These are phyloP conservation scores for Debaryomycetaceae sp. DNA, from an alignment of 1,139 yeast genomes.

Conservation along the genomic window DNA sequence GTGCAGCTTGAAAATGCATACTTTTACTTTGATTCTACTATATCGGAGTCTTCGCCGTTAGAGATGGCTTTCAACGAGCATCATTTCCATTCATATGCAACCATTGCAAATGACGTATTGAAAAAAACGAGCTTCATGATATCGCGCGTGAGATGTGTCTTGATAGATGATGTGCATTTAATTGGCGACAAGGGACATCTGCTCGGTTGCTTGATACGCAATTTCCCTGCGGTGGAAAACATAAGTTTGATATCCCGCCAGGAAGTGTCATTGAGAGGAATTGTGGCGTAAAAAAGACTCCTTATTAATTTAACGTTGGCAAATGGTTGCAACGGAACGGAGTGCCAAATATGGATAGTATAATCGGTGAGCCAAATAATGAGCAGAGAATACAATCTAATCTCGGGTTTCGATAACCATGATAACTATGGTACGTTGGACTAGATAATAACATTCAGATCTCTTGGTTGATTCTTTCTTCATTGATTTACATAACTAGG, in stretches of 20 bases:
- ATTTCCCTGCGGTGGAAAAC: slow-evolving; percentile 33
- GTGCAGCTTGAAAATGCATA: slow-evolving; percentile 24
- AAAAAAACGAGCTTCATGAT: slow-evolving; percentile 34
- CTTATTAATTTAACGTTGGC: neutral
- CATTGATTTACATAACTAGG: neutral
- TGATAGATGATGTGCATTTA: slow-evolving; percentile 32
- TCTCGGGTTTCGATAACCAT: neutral
- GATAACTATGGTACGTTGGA: too few species aligned
- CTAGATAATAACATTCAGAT: too few species aligned
- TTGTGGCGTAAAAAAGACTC: neutral
- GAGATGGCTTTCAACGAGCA: neutral
- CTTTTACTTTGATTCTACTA: slow-evolving; percentile 34
- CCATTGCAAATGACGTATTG: slow-evolving; percentile 35
- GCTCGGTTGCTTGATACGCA: slow-evolving; percentile 27
- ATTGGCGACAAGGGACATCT: slow-evolving; percentile 34
- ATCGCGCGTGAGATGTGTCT: slow-evolving; percentile 30
- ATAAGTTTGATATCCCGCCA: slow-evolving; percentile 26
- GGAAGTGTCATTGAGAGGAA: slow-evolving; percentile 12
- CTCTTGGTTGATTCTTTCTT: too few species aligned
- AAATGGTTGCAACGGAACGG: neutral
- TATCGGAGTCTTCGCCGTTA: slow-evolving; percentile 11
- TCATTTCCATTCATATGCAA: slow-evolving; percentile 26
- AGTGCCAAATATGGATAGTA: neutral
- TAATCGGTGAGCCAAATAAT: neutral
- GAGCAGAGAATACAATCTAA: neutral